Conservation (phyloP, 495 filamentous ascomycete genomes). For the Penicillium canariense region DNA sequence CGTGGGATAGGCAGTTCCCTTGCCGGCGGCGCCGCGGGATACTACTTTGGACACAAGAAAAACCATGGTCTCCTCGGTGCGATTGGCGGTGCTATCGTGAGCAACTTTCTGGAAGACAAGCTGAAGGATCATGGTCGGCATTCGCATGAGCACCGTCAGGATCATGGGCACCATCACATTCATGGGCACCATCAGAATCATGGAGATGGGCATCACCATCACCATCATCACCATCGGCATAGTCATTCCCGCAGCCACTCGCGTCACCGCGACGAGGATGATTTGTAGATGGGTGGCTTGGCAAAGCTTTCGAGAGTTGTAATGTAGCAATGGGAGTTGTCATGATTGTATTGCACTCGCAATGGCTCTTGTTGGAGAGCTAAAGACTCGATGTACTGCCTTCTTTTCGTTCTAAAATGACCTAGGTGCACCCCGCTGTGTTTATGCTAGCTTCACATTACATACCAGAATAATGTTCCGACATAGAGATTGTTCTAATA, state of each 20-base stretch:
- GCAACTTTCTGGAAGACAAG: slow-evolving; percentile 44
- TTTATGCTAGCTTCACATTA: too few species aligned
- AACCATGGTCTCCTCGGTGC: slow-evolving; percentile 49
- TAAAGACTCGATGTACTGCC: not conserved
- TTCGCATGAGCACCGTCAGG: slow-evolving; percentile 19
- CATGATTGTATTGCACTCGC: not conserved
- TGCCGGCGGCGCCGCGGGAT: slow-evolving; percentile 47
- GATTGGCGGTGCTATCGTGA: slow-evolving; percentile 48
- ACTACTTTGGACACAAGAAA: slow-evolving; percentile 46
- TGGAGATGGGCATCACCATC: slow-evolving; percentile 7
- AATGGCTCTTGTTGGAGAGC: not conserved
- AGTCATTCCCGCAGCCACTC: slow-evolving; percentile 22
- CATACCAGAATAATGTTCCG: too few species aligned
- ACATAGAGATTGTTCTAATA: too few species aligned
- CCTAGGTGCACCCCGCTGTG: too few species aligned
- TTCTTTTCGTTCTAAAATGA: too few species aligned
- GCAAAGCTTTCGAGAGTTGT: not conserved
- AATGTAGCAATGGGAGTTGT: not conserved
- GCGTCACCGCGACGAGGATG: slow-evolving; percentile 12
- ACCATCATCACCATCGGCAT: slow-evolving; percentile 8
- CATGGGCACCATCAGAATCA: slow-evolving; percentile 20
- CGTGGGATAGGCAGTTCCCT: slow-evolving; percentile 44
- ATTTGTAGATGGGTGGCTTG: slow-evolving; percentile 4
- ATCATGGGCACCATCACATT: slow-evolving; percentile 17
- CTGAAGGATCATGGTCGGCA: slow-evolving; percentile 32